Evolutionary conservation across 257 asterid species (phyloP).

Genomic region (Leonotis leonurus): DNA sequence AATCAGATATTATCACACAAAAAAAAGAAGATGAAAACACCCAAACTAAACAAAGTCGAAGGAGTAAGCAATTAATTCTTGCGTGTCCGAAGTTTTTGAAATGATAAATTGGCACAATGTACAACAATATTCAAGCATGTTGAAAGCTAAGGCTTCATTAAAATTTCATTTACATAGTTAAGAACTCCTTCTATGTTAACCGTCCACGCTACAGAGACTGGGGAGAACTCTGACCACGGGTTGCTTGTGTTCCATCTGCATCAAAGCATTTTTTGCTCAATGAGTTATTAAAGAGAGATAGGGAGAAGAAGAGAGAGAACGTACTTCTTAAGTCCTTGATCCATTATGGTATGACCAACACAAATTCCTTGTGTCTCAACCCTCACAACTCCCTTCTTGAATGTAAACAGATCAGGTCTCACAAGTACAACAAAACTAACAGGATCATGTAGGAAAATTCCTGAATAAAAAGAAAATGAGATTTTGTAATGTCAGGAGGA

Average conservation of each 20-base stretch:
- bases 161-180: slow-evolving; percentile 34
- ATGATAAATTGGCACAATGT: slow-evolving; percentile 18
- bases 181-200: slow-evolving; percentile 69
- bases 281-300: not conserved
- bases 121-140: slow-evolving; percentile 3
- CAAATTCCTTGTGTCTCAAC: slow-evolving; percentile 97
- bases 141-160: slow-evolving; percentile 54
- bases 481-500: not conserved
- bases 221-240: slow-evolving; percentile 76
- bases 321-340: slow-evolving; percentile 77
- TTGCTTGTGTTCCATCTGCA: slow-evolving; percentile 84
- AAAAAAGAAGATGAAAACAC: not conserved
- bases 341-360: slow-evolving; percentile 82
- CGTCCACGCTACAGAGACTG: slow-evolving; percentile 93
- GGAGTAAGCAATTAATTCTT: not conserved
- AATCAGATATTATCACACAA: no score
- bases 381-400: slow-evolving; percentile 89
- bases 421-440: slow-evolving; percentile 79
- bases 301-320: not conserved
- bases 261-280: not conserved
- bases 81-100: not conserved
- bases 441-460: slow-evolving; percentile 91
- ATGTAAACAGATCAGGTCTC: slow-evolving; percentile 87
- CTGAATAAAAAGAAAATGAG: slow-evolving; percentile 33
- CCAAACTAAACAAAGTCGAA: slow-evolving; percentile 6